A percentile compares a stretch with the other conserved stretches of the same genome.
phyloP scores from a whole-genome alignment of 2,329 filamentous ascomycete genomes.

The Scedosporium dehoogii region DNA sequence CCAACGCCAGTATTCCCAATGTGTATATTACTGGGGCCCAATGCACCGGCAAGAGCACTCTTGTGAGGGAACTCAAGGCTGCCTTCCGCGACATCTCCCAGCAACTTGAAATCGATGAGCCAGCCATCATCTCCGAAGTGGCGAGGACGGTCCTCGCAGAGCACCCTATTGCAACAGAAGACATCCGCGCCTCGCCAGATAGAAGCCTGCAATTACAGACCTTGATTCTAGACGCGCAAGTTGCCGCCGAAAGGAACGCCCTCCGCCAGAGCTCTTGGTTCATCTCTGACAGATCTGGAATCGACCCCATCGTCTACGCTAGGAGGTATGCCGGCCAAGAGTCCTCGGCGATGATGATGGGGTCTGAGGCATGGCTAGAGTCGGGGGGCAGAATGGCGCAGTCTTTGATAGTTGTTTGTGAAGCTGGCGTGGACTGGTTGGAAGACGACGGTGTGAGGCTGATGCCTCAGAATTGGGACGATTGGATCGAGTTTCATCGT shows the following conservation, averaged over 20 bases:
- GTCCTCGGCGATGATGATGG: constrained; percentile 15
- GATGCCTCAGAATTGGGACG: constrained; percentile 17
- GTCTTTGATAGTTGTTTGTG: constrained; percentile 26
- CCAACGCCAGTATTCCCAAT: neutral
- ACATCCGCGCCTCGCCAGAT: constrained; percentile 19
- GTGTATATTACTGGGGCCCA: constrained; percentile 35
- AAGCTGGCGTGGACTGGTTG: constrained; percentile 23
- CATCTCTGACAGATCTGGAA: constrained; percentile 31
- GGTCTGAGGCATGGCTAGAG: constrained; percentile 17
- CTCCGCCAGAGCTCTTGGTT: constrained; percentile 17
- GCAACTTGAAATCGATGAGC: constrained; percentile 8
- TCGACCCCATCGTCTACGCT: constrained; percentile 32
- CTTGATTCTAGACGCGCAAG: constrained; percentile 27
- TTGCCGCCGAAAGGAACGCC: constrained; percentile 17
- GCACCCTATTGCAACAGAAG: constrained; percentile 21
- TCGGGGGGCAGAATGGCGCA: constrained; percentile 22
- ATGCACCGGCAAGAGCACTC: constrained; percentile 34
- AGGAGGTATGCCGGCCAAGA: constrained; percentile 18
- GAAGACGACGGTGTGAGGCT: constrained; percentile 26
- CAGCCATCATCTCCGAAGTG: constrained; percentile 24
- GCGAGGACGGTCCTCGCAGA: constrained; percentile 23
- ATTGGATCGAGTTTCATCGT: constrained; percentile 14
- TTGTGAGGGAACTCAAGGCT: constrained; percentile 22
- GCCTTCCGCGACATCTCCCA: constrained; percentile 11
- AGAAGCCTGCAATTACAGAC: constrained; percentile 24